Conservation (phyloP, 345 rosid species). For the Eucalyptus regnans region DNA sequence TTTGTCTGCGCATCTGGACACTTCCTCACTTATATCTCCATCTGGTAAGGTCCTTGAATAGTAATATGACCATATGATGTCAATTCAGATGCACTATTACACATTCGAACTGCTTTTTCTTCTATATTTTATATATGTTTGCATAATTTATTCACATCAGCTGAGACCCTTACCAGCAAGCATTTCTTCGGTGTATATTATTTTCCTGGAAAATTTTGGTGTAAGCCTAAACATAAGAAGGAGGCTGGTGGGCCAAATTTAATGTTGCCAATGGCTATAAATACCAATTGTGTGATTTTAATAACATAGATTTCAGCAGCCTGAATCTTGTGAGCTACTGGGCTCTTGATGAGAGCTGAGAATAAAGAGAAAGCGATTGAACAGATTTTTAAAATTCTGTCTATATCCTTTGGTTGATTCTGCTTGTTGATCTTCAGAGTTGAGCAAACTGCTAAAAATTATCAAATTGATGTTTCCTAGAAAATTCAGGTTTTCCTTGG, state of each 20-base stretch:
- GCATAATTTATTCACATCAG: neutral
- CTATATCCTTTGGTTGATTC: neutral
- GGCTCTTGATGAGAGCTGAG: neutral
- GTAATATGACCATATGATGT: neutral
- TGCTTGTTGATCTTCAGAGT: neutral
- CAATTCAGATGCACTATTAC: neutral
- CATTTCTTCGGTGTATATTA: neutral
- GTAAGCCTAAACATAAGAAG: neutral
- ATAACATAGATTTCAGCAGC: neutral
- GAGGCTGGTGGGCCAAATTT: neutral
- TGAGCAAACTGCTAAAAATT: neutral
- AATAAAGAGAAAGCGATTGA: neutral
- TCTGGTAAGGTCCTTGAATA: slow-evolving; percentile 30
- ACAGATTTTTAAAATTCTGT: neutral
- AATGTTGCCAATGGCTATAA: neutral
- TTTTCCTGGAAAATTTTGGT: neutral
- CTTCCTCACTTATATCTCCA: slow-evolving; percentile 36
- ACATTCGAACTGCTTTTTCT: neutral
- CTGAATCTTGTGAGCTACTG: neutral
- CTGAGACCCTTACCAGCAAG: neutral
- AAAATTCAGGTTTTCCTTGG: neutral
- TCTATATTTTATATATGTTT: neutral
- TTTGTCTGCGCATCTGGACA: slow-evolving; percentile 58
- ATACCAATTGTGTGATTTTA: neutral
- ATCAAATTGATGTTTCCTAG: neutral